Base-by-base conservation (phyloP, 2,329 filamentous ascomycete genomes). In the Claviceps capensis region DNA sequence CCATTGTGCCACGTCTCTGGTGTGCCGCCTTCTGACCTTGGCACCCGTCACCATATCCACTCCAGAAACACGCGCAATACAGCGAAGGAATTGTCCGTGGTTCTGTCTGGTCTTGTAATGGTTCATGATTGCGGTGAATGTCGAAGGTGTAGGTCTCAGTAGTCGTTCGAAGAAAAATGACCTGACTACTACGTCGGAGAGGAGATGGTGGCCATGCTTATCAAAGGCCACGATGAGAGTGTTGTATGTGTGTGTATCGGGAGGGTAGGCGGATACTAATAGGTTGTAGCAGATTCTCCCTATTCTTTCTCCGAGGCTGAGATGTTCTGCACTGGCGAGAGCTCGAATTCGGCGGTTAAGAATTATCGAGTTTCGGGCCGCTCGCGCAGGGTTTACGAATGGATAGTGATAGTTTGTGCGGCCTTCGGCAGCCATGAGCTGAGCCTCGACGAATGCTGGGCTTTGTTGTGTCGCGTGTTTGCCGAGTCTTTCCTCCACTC, bases 221-320 rank as follows among this genome's bases (percentile, higher is more conserved):
- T 76, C 73, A 49, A 91, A 81, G n/a, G 78, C 77, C n/a, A 77
- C 64, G 2, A 91, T 75, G 26, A 93, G 72, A 13, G 76, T 74
- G 61, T 89, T 89, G 68, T 82, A 88, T 3, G 82, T 88, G 56
- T 81, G 73, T 38, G 86, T 75, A 55, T 79, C 79, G 0, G 86
- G 84, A 0, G 81, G 77, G 17, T 78, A 70, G 2, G 74, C 64
- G 2, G 79, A 81, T 3, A 79, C 69, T 16, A 88, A 72, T 3
- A 93, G 68, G 60, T 87, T 88, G 65, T 83, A 82, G 64, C 77
- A 80, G 50, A 81, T 69, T 41, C 63, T 62, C 42, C 65, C 67
- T 30, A 70, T 60, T 51, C 59, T 65, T 50, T 70, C 66, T 50
- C 63, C 65, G 5, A 65, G 52, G 30, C 50, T 52, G 5, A 67